These are phyloP conservation scores for Prunus dulcis DNA, from an alignment of 306 rosid genomes.

Conservation along the genomic window DNA sequence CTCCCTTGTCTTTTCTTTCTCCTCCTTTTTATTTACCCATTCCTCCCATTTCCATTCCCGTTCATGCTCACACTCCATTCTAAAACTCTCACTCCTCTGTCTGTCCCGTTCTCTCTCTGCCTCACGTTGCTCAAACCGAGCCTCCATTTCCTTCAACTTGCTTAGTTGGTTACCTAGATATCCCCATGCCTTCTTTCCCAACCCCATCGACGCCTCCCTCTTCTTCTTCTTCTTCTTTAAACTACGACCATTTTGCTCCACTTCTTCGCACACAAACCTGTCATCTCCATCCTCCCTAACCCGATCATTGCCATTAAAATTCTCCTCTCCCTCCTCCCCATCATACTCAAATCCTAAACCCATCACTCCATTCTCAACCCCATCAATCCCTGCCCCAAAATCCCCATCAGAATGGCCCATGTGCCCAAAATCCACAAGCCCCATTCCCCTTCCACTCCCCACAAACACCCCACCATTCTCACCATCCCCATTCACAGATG, in stretches of 20 bases:
- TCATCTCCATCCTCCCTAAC: conserved; percentile 63
- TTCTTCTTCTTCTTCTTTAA: conserved; percentile 53
- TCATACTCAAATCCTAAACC: conserved; percentile 81
- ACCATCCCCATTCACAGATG: conserved; percentile 40
- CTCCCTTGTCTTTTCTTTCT: conserved; percentile 58
- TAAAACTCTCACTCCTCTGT: conserved; percentile 53
- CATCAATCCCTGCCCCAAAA: conserved; percentile 68
- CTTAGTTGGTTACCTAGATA: conserved; percentile 60
- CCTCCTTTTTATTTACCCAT: conserved; percentile 56
- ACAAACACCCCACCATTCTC: conserved; percentile 53
- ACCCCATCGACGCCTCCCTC: conserved; percentile 54
- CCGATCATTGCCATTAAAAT: conserved; percentile 55
- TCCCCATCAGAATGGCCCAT: conserved; percentile 76
- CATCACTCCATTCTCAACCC: conserved; percentile 79
- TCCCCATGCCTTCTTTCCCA: conserved; percentile 76
- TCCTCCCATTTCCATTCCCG: conserved; percentile 70
- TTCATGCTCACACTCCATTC: conserved; percentile 57
- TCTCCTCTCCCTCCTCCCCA: conserved; percentile 74
- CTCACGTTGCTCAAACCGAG: conserved; percentile 72
- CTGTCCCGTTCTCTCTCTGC: conserved; percentile 76
- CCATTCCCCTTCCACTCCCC: conserved; percentile 53
- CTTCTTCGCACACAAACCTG: conserved; percentile 71
- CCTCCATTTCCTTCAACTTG: conserved; percentile 74
- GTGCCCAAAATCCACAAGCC: conserved; percentile 68
- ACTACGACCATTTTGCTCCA: conserved; percentile 52